Percentiles rank a stretch among this genome's conserved stretches.
Evolutionary conservation across 768 basidiomycete genomes (phyloP).

Genomic region (Hortiboletus campestris): DNA sequence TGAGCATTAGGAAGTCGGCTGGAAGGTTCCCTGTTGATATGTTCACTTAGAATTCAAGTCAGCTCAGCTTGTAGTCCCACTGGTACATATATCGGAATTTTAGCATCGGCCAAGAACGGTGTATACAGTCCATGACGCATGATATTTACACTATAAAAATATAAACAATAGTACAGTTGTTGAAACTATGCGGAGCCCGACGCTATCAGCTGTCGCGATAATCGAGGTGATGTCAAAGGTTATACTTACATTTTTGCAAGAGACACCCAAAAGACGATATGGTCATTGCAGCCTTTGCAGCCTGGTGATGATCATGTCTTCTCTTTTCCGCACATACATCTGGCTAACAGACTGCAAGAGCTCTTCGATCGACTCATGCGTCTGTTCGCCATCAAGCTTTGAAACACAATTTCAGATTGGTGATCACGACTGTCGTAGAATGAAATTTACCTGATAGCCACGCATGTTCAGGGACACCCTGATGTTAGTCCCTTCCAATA

Average conservation of each 20-base stretch:
- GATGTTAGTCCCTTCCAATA: slow-evolving; percentile 54
- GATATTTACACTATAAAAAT: slow-evolving; percentile 19
- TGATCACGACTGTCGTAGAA: not conserved
- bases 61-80: not conserved
- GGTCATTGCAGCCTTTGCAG: slow-evolving; percentile 42
- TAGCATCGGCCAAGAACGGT: not conserved
- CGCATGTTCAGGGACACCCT: slow-evolving; percentile 46
- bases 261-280: not conserved
- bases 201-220: slow-evolving; percentile 1
- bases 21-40: slow-evolving; percentile 11
- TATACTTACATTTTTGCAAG: slow-evolving; percentile 8
- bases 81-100: not conserved
- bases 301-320: slow-evolving; percentile 47
- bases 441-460: slow-evolving; percentile 53
- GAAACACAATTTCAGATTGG: slow-evolving; percentile 14
- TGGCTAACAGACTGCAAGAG: slow-evolving; percentile 55
- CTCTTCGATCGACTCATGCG: slow-evolving; percentile 59
- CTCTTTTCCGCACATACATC: slow-evolving; percentile 47
- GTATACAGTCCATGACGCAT: not conserved
- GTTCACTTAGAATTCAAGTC: not conserved
- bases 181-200: not conserved
- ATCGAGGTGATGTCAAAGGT: not conserved
- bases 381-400: slow-evolving; percentile 27
- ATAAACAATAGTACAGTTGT: not conserved
- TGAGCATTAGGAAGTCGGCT: slow-evolving; percentile 37